Base-by-base conservation (phyloP, 768 basidiomycete species). In the Pisolithus orientalis region DNA sequence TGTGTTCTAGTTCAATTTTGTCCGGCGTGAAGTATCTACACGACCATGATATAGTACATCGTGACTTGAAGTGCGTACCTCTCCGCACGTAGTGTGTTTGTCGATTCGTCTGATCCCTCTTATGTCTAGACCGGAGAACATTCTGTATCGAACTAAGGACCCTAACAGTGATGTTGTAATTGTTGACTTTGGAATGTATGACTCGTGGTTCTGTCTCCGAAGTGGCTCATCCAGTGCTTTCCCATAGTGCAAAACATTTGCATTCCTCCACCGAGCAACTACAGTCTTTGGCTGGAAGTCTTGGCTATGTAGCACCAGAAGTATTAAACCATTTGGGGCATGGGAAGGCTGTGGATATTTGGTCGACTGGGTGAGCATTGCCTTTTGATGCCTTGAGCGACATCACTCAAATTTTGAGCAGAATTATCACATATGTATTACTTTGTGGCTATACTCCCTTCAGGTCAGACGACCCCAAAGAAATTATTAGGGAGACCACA, bases 401-500 rank as follows among this genome's bases (percentile, higher is more conserved):
- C n/a, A n/a, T 28, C 52, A 17, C 31, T 39, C 13, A 37, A 2
- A 16, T 17, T 16, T 31, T 42, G 17, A 24, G 17, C 57, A 94
- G 94, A 0, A 80, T 98, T 56, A 97, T 99, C 59, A 88, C 94
- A 16, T 98, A 96, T 68, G 91, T 96, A 49, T 76, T 98, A 13
- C 78, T 96, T 1, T 95, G 95, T 61, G 95, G 95, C 2, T 98
- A 98, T 71, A 85, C 89, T 2, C 96, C 96, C 0, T 98, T 98
- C 76, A 80, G 92, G 40, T 85, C 88, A 0, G 87, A 91, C 25
- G 87, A 94, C 61, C 70, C 80, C 47, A 79, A 80, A 53, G 80
- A 83, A 45, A 78, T 97, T 37, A 75, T 88, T 48, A 78, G 80
- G 29, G 93, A 98, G 67, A 95, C 91, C n/a, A 85, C 83, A 0